A percentile compares a stretch with the other conserved stretches of the same genome.
These are phyloP conservation scores for Dictyophora rubrovolvata DNA, from an alignment of 768 basidiomycete genomes.

Conservation along the genomic window DNA sequence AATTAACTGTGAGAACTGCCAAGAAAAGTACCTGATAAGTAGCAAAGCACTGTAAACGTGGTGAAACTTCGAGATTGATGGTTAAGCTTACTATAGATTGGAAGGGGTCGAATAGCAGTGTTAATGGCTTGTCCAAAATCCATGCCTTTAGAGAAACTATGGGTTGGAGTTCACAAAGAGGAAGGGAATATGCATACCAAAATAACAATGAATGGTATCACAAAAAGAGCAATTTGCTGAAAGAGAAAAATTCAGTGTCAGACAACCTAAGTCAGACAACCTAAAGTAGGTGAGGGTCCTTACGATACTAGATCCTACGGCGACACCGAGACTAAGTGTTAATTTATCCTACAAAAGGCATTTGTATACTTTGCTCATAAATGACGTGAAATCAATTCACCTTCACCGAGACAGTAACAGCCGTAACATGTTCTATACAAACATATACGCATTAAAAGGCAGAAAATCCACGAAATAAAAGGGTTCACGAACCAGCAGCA, in stretches of 20 bases:
- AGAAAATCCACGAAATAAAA: not conserved
- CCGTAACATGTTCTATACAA: constrained; percentile 70
- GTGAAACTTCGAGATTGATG: constrained; percentile 1
- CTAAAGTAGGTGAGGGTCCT: constrained; percentile 19
- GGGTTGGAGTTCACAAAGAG: constrained; percentile 11
- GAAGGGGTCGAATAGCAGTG: constrained; percentile 81
- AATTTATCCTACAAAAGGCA: constrained; percentile 45
- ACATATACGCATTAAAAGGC: constrained; percentile 10
- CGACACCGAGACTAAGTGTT: constrained; percentile 77
- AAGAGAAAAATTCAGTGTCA: not conserved
- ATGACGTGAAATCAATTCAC: constrained; percentile 7
- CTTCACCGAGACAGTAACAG: constrained; percentile 85
- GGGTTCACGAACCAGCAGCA: constrained; percentile 53
- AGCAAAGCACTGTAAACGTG: constrained; percentile 34
- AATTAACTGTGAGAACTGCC: constrained; percentile 65
- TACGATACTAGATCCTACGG: constrained; percentile 80
- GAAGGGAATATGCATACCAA: not conserved
- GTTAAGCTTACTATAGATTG: constrained; percentile 54
- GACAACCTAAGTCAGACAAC: too few species aligned
- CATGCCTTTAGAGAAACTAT: constrained; percentile 74
- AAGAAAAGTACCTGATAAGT: constrained; percentile 22
- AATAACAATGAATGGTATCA: constrained; percentile 53
- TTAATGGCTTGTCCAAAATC: constrained; percentile 71
- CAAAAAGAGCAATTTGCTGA: constrained; percentile 76
- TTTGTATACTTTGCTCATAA: not conserved